phyloP scores from a whole-genome alignment of 108 stramenopile species.

The Skeletonema menzelii region DNA sequence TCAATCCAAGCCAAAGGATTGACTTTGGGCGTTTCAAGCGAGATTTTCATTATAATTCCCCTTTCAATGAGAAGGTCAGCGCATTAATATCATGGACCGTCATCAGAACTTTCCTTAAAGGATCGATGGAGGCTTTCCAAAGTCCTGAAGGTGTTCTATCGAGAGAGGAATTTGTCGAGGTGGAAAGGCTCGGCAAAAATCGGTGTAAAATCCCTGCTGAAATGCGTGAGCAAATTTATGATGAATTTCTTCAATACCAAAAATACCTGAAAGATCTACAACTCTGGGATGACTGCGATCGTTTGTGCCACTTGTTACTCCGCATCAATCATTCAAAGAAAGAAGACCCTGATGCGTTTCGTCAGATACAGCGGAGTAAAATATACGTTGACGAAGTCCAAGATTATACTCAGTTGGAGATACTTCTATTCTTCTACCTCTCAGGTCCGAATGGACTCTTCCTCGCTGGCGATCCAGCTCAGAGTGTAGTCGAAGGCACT shows the following conservation, averaged over 20 bases:
- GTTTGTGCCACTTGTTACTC: constrained; percentile 12
- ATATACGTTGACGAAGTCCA: constrained; percentile 40
- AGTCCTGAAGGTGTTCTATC: constrained; percentile 6
- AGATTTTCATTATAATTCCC: not conserved
- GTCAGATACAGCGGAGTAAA: not conserved
- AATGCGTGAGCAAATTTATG: constrained; percentile 31
- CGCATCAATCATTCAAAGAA: not conserved
- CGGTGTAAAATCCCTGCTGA: constrained; percentile 47
- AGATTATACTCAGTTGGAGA: constrained; percentile 61
- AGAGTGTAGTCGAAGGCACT: constrained; percentile 55
- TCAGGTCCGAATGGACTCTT: constrained; percentile 32
- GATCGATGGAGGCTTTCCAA: constrained; percentile 46
- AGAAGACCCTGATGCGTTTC: not conserved
- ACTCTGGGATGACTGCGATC: constrained; percentile 63
- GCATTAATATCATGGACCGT: constrained; percentile 51
- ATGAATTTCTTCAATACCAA: constrained; percentile 47
- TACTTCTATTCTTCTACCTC: constrained; percentile 48
- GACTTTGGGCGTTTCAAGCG: not conserved
- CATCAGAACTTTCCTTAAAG: constrained; percentile 55
- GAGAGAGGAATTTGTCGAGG: constrained; percentile 26
- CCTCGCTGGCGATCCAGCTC: constrained; percentile 63
- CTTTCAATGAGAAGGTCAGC: constrained; percentile 17
- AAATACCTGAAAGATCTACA: constrained; percentile 15
- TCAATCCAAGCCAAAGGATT: constrained; percentile 5
- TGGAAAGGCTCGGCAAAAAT: constrained; percentile 29